Evolutionary conservation across 2,329 filamentous ascomycete species (phyloP), one percentile per base, ranked within the genome.

Genomic region (Diaporthe capsici): DNA sequence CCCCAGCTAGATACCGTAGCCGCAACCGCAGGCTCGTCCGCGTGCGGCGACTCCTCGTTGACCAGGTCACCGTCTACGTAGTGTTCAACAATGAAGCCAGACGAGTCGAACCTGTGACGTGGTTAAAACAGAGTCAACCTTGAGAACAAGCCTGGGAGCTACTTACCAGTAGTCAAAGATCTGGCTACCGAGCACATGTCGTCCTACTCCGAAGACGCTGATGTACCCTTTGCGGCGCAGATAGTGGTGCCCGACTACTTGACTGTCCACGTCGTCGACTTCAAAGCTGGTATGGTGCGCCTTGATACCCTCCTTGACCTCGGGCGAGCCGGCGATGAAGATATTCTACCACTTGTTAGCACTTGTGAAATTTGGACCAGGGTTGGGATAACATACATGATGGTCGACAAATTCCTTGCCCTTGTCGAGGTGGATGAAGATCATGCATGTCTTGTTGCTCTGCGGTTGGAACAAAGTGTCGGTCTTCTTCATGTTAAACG

Each of bases 11-110:
- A 60, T 8, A 71, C 49, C 15, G 67, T 51, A 20, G 28, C 13
- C 28, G 67, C 67, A 2, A 71, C 67, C 12, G 61, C 61, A 20
- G 61, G 61, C 20, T 71, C 67, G 5, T 55, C 51, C 10, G 44
- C 15, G n/a, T 39, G 22, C 8, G 67, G 47, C 12, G 67, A 53
- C 37, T 71, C 44, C 25, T 74, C 47, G n/a, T 74, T 65, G 22
- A 71, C 57, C 12, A 74, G n/a, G 47, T 74, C 72, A 1, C 72
- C 72, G 47, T 74, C 72, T 10, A 70, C 58, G 42, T 74, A 74
- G 60, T 74, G 72, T 47, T 74, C 72, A 2, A 74, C 47, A 9
- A 70, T 55, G 49, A 74, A 74, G 5, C 72, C 72, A 28, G 58
- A 70, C 9, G 72, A 49, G 58, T 74, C 72, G 25, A 61, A 67